Percentiles rank a stretch among this genome's conserved stretches.
phyloP scores from a whole-genome alignment of 495 filamentous ascomycete genomes.

The Margaritispora aquatica region DNA sequence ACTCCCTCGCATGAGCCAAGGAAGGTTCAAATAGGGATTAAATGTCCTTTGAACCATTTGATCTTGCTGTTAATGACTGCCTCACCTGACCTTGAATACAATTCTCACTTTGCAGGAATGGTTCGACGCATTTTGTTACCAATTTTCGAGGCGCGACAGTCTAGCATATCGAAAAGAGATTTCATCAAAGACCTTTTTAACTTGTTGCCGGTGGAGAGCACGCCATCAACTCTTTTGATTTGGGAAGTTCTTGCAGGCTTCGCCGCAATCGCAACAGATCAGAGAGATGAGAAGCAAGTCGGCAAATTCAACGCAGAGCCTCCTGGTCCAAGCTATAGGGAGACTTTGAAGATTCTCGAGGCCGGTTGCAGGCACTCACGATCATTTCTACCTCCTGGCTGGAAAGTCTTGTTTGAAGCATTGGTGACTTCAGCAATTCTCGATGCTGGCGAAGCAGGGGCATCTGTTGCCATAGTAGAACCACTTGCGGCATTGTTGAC shows the following conservation, averaged over 20 bases:
- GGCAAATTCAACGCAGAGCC: conserved; percentile 14
- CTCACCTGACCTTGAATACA: conserved; percentile 19
- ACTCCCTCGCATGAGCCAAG: conserved; percentile 24
- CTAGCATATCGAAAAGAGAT: conserved; percentile 10
- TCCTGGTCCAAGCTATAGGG: conserved; percentile 58
- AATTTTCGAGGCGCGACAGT: conserved; percentile 16
- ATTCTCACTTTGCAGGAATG: conserved; percentile 14
- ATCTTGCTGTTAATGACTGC: conserved; percentile 10
- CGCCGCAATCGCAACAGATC: conserved; percentile 26
- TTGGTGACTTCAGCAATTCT: conserved; percentile 51
- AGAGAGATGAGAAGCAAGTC: conserved; percentile 17
- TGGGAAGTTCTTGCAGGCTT: conserved; percentile 36
- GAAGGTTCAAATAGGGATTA: conserved; percentile 12
- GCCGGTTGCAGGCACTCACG: conserved; percentile 35
- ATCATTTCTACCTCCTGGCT: conserved; percentile 34
- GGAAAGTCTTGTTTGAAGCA: conserved; percentile 54
- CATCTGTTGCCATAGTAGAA: conserved; percentile 58
- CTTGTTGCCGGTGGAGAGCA: conserved; percentile 20
- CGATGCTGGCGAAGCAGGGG: conserved; percentile 60
- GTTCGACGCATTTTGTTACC: conserved; percentile 14
- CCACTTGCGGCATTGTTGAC: conserved; percentile 46
- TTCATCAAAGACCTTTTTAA: conserved; percentile 17
- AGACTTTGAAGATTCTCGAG: conserved; percentile 59
- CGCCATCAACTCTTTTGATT: conserved; percentile 24
- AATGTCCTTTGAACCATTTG: conserved; percentile 20